Base-by-base conservation (phyloP, 2,329 filamentous ascomycete genomes). In the Ascochyta rabiei region DNA sequence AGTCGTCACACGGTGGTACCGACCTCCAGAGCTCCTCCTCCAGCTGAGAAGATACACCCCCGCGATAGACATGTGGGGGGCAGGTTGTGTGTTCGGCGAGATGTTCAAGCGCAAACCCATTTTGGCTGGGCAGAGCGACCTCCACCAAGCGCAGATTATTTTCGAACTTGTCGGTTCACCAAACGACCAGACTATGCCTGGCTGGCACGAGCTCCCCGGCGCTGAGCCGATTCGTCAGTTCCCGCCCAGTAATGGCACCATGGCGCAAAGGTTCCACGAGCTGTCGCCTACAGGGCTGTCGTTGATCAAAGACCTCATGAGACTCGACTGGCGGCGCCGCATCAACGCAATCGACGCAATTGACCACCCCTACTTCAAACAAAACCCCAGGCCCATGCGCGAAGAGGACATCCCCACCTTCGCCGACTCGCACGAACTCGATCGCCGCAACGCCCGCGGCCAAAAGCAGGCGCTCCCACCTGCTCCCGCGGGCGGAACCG, bases 31-130 rank as follows among this genome's bases (percentile, higher is more conserved):
- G 81, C 82, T 99, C 34, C 81, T 99, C 28, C 82, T 99, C 43
- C 89, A 93, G 61, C 81, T 99, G 28, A 88, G 92, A 66, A 86
- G 86, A 62, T 99, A 99, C 76, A 99, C 95, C n/a, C 91, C 93
- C 13, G 93, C 95, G 9, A 97, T 99, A 68, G 95, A 99, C 75
- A 86, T 99, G 78, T 99, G 95, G 95, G 95, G 95, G 66, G 93
- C 97, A 64, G 95, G 93, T n/a, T 99, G 95, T 71, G 92, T 99
- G 2, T 97, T 99, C 76, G 95, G 92, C 46, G 95, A 99, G 74
- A 99, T 99, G 93, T 89, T 97, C 61, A 86, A 91, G 66, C 88
- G 91, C 33, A 96, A 93, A 73, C 95, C 95, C 0, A 98, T 99
- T 48, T 82, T 99, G 38, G 86, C 92, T 7, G 95, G 95, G 12